Evolutionary conservation across 495 filamentous ascomycete genomes (phyloP), one percentile per base, ranked within the genome.

Genomic region (Chaetomium fimeti): DNA sequence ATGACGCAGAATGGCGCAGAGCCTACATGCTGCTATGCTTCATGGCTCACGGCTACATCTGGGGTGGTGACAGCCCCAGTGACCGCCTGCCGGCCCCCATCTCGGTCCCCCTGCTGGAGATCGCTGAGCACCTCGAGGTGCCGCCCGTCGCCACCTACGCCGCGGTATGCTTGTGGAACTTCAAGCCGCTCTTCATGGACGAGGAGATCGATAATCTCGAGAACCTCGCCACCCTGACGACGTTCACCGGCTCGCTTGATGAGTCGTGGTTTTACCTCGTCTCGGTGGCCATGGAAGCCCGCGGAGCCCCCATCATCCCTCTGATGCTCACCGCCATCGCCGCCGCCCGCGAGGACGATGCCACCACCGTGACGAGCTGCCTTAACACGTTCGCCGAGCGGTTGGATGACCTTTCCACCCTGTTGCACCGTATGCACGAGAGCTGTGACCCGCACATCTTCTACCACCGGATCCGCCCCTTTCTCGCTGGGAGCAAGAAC

Each of bases 231-330:
- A 92, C 90, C 13, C 80, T 96, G 64, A 84, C 86, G 61, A 96
- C 94, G 20, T 93, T 97, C 74, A 98, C 95, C n/a, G 94, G 95
- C 40, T 91, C 91, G 5, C 78, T 95, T 18, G 94, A 99, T 73
- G 94, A 99, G 73, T 94, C 95, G 67, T 98, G 94, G 94, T 99
- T 99, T 73, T 97, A 96, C 72, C 81, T 98, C 11, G 84, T 97
- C 49, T 97, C 93, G 0, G 89, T 97, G 16, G 94, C 93, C 66
- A 97, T 98, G 67, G 94, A 98, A 78, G 93, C 94, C 52, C 86
- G 92, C 36, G 93, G 91, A 28, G 94, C 85, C 0, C 91, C 93
- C n/a, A 89, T 91, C 49, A 86, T 98, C 42, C 88, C 92, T 0
- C 76, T 95, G 28, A 95, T 97, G 89, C 81, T 98, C 27, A 81